Conservation (phyloP, 495 filamentous ascomycete species). For the Halenospora varia region DNA sequence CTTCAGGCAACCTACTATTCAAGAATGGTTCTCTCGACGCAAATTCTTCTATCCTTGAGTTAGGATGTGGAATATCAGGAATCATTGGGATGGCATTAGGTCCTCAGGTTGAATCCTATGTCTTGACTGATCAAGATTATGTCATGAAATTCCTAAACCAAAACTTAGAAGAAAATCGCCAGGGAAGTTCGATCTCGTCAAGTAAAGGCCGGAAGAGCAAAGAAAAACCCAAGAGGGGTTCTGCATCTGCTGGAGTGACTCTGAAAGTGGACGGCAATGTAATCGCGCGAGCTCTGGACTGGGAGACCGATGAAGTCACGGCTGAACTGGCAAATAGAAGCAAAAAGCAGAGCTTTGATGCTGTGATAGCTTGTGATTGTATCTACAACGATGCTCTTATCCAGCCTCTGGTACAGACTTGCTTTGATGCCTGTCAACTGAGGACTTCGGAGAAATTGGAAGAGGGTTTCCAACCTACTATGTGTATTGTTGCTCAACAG, state of each 20-base stretch:
- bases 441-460: constrained; percentile 27
- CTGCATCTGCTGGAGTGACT: constrained; percentile 3
- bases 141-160: constrained; percentile 66
- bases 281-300: constrained; percentile 56
- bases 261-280: constrained; percentile 33
- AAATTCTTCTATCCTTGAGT: constrained; percentile 64
- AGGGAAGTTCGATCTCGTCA: background rate
- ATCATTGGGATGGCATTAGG: constrained; percentile 65
- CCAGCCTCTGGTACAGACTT: constrained; percentile 76
- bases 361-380: constrained; percentile 79
- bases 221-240: constrained; percentile 21
- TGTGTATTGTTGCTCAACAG: constrained; percentile 81
- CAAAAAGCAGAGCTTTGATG: constrained; percentile 43
- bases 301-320: constrained; percentile 56
- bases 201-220: constrained; percentile 26
- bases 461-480: constrained; percentile 43
- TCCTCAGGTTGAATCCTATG: constrained; percentile 56
- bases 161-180: constrained; percentile 67
- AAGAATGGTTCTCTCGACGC: constrained; percentile 45
- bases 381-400: constrained; percentile 88
- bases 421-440: constrained; percentile 69
- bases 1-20: constrained; percentile 62
- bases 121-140: constrained; percentile 88
- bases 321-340: constrained; percentile 30
- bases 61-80: constrained; percentile 83